A percentile compares a stretch with the other conserved stretches of the same genome.
These are phyloP conservation scores for Colletotrichum neosansevieriae DNA, from an alignment of 2,329 filamentous ascomycete species.

Conservation along the genomic window DNA sequence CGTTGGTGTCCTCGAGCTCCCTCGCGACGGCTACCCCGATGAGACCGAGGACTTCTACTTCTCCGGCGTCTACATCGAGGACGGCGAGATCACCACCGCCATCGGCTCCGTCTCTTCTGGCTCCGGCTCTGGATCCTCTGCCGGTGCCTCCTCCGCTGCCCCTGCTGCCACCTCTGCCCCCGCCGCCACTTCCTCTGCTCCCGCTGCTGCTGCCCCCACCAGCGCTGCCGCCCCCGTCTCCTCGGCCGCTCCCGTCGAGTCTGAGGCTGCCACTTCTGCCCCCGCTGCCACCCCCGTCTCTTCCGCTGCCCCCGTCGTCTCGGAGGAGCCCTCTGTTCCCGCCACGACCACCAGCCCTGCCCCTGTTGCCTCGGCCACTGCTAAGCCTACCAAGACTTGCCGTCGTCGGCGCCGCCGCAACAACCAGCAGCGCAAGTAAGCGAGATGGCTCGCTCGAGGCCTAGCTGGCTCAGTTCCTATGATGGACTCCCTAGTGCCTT, in stretches of 20 bases:
- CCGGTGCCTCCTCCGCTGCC: conserved; percentile 8
- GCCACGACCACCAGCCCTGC: conserved; percentile 27
- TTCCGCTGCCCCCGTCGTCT: conserved; percentile 25
- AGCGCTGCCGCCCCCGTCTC: conserved; percentile 24
- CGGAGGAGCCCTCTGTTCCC: conserved; percentile 33
- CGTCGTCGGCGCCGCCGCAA: conserved; percentile 36
- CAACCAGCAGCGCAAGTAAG: conserved; percentile 35
- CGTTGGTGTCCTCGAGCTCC: conserved; percentile 76
- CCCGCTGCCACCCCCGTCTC: conserved; percentile 27
- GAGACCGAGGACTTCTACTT: conserved; percentile 77
- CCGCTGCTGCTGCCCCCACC: conserved; percentile 21
- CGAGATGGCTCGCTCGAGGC: background rate
- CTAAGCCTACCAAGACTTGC: conserved; percentile 32
- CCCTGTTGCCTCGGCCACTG: conserved; percentile 18
- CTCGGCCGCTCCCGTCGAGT: conserved; percentile 17
- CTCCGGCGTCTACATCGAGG: conserved; percentile 78
- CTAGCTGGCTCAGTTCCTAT: background rate
- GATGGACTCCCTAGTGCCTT: background rate
- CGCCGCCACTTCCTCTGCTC: conserved; percentile 11
- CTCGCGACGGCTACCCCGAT: conserved; percentile 66
- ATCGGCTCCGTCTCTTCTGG: conserved; percentile 31
- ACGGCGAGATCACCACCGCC: conserved; percentile 49
- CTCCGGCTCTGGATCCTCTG: conserved; percentile 21
- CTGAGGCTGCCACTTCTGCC: conserved; percentile 22
- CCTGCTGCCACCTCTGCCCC: conserved; percentile 20